Percentiles rank a stretch among this genome's conserved stretches.
Conservation (phyloP, 2,329 filamentous ascomycete species). For the Paramyrothecium sp. region DNA sequence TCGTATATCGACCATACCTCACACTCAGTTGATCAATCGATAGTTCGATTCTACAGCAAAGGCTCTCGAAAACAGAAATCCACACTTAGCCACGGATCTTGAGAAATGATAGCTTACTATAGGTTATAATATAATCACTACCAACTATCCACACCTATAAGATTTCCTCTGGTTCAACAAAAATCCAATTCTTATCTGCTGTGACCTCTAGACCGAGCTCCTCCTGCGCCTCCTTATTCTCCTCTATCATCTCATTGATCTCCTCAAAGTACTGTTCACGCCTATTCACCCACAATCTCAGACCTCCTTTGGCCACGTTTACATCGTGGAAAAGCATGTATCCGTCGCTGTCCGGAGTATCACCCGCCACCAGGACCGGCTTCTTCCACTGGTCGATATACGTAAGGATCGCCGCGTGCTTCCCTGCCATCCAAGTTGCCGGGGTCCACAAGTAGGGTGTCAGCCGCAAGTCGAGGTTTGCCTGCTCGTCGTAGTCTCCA, state of each 20-base stretch:
- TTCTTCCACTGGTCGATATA: constrained; percentile 42
- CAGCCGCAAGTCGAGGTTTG: constrained; percentile 37
- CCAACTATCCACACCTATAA: constrained; percentile 15
- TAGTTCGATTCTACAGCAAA: too few species aligned
- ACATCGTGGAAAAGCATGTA: constrained; percentile 45
- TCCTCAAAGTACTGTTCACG: constrained; percentile 29
- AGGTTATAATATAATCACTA: background rate
- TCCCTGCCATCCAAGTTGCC: constrained; percentile 41
- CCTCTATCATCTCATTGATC: constrained; percentile 34
- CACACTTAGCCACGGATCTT: too few species aligned
- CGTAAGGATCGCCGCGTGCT: constrained; percentile 40
- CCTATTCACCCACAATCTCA: constrained; percentile 41
- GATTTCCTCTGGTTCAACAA: constrained; percentile 38
- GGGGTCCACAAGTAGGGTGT: constrained; percentile 41
- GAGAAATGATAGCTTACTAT: too few species aligned
- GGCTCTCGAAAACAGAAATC: too few species aligned
- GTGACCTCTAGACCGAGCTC: constrained; percentile 34
- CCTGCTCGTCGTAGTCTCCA: constrained; percentile 29
- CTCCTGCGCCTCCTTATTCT: constrained; percentile 30
- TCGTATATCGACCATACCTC: too few species aligned
- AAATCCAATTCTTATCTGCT: constrained; percentile 44
- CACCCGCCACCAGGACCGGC: constrained; percentile 39
- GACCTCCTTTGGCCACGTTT: constrained; percentile 36
- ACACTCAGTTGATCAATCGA: too few species aligned
- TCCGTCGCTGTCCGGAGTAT: constrained; percentile 40